phyloP scores from a whole-genome alignment of 2,329 filamentous ascomycete species.

The Colletotrichum sp. region DNA sequence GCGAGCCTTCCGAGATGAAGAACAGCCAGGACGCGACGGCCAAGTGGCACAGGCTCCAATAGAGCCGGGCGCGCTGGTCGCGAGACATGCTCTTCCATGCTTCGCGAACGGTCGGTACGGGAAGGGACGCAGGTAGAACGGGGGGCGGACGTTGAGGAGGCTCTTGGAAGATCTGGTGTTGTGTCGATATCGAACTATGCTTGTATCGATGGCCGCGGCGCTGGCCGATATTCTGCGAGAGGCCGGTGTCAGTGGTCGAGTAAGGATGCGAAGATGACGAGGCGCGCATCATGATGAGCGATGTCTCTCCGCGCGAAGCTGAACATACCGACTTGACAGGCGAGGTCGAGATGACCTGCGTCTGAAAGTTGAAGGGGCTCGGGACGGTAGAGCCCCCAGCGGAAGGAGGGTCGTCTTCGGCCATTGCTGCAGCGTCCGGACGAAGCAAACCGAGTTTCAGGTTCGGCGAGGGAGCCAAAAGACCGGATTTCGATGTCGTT shows the following conservation, averaged over 20 bases:
- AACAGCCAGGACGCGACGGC: slow-evolving; percentile 84
- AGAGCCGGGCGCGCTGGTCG: slow-evolving; percentile 82
- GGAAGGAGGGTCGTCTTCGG: slow-evolving; percentile 30
- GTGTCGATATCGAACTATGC: slow-evolving; percentile 86
- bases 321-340: slow-evolving; percentile 77
- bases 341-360: slow-evolving; percentile 75
- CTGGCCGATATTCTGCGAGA: slow-evolving; percentile 79
- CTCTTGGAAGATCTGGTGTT: slow-evolving; percentile 95
- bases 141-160: slow-evolving; percentile 85
- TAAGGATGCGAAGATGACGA: background rate
- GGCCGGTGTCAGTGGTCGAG: slow-evolving; percentile 4
- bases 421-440: slow-evolving; percentile 36
- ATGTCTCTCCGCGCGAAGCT: background rate
- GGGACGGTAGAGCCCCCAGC: slow-evolving; percentile 36
- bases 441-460: slow-evolving; percentile 21
- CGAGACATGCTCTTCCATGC: slow-evolving; percentile 88
- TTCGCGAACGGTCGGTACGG: slow-evolving; percentile 87
- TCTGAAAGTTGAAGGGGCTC: slow-evolving; percentile 95
- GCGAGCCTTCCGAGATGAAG: slow-evolving; percentile 82
- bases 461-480: slow-evolving; percentile 4
- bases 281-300: background rate
- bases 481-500: slow-evolving; percentile 24
- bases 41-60: slow-evolving; percentile 91
- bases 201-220: slow-evolving; percentile 97
- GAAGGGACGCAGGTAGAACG: slow-evolving; percentile 88